Conservation (phyloP, 306 rosid species). For the Prunus persica region Prunus_persica_NCBIv2 NC_034013.1:17062501-17063000, state of each 20-base stretch:
- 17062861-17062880: conserved; percentile 25
- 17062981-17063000: conserved; percentile 73
- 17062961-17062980: conserved; percentile 71
- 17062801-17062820: too few relatives aligned
- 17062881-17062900: conserved; percentile 72
- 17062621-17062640: conserved; percentile 42
- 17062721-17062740: conserved; percentile 34
- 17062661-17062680: conserved; percentile 60
- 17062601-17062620: conserved; percentile 63
- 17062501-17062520: conserved; percentile 9
- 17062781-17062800: neutral
- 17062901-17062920: conserved; percentile 88
- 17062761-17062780: conserved; percentile 25
- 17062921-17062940: conserved; percentile 89
- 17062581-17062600: conserved; percentile 67
- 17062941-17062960: conserved; percentile 67
- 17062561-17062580: conserved; percentile 68
- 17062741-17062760: conserved; percentile 29
- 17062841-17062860: neutral
- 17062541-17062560: conserved; percentile 65
- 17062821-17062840: too few relatives aligned
- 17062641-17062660: conserved; percentile 25
- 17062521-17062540: conserved; percentile 14
- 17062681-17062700: neutral
- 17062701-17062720: conserved; percentile 5